Base-by-base conservation (phyloP, 371 early-diverging fungal species). In the Parasitella parasitica region DNA sequence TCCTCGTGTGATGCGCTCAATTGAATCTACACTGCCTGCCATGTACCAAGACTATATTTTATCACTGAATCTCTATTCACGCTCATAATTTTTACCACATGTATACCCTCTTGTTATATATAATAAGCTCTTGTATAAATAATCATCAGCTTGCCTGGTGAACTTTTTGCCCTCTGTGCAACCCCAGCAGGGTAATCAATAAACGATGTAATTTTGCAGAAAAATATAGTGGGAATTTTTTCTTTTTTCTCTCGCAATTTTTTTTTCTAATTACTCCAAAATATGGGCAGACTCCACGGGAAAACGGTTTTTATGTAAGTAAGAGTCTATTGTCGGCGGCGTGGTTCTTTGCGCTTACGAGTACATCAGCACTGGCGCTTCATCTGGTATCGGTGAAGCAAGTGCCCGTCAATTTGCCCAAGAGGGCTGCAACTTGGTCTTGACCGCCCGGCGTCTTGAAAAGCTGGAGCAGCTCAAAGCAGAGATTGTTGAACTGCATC, bases 321-420 rank as follows among this genome's bases (percentile, higher is more conserved):
- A 16, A 20, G 2, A 41, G 15, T n/a, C n/a, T n/a, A n/a, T n/a
- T n/a, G n/a, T n/a, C n/a, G n/a, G n/a, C n/a, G n/a, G n/a, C n/a
- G n/a, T n/a, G n/a, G n/a, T n/a, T n/a, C n/a, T n/a, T n/a, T n/a
- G n/a, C n/a, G n/a, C n/a, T n/a, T n/a, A n/a, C n/a, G n/a, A n/a
- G n/a, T n/a, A 8, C 28, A 15, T 22, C 64, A 90, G 91, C 56
- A 95, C 96, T n/a, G 97, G 97, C n/a, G 96, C 97, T 18, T 88
- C 89, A 7, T 83, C 94, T 5, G 97, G 96, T 38, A 96, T 97
- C 56, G 97, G 97, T 55, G 87, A 87, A 57, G 91, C 93, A 7
- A 87, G 86, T 62, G 95, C 97, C 7, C 76, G 83, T 39, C 91
- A 92, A 64, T 97, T 94, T 75, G 97, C 97, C 16, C 78, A 79